Base-by-base conservation (phyloP, 1,139 yeast species). In the Pichia terricola region DNA sequence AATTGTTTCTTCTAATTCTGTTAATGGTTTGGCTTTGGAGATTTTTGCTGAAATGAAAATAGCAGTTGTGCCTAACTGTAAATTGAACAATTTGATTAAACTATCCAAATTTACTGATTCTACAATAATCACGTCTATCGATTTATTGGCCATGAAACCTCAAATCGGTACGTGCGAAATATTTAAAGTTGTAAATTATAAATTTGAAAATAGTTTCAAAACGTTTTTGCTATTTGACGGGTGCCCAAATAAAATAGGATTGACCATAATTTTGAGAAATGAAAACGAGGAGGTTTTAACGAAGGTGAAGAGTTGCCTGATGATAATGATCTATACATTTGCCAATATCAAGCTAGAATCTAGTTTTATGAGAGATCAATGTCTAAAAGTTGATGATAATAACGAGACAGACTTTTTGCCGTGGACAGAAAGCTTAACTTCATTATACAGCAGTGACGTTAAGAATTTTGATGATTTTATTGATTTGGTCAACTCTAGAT, bases 251-350 rank as follows among this genome's bases (percentile, higher is more conserved):
- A 77, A 76, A 37, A 65, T 81, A 0, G 98, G 98, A 0, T 82
- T 91, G 39, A 88, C 98, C 0, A 73, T 91, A 25, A 69, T 85
- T 7, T 65, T 94, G 28, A 69, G 98, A 47, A 98, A 98, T 3
- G 81, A 79, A 0, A 73, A 75, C 52, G 75, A 70, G 39, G 80
- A 76, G 3, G 59, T 70, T 1, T 63, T 89, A 49, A 72, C 77
- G 42, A 76, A 77, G 45, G 72, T 89, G 27, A 94, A 94, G 58
- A 79, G 81, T 45, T 82, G 89, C 2, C 72, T 85, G 2, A 95
- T 86, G 53, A 81, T 91, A 40, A 72, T 89, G 75, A 74, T 85
- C 4, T 82, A 84, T 42, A 84, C 83, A 1, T 76, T 81, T 34
- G 77, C 84, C 57, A 87, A 88, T 54, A 70, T 87, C 38, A 81